Conservation (phyloP, 2,329 filamentous ascomycete species). For the Diaporthe sp. region DNA sequence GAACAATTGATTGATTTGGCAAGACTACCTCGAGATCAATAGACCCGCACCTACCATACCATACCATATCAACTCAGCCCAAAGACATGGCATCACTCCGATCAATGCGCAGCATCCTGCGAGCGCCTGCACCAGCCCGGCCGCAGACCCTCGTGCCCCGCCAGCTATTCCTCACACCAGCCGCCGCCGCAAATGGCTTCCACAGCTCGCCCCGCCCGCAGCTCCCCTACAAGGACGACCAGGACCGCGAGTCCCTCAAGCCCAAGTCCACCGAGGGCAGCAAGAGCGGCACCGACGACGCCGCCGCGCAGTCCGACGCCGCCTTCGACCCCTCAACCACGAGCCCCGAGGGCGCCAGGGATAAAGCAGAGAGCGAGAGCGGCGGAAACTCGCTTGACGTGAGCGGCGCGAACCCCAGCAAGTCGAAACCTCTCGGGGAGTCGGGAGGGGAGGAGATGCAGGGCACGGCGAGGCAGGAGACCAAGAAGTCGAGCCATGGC, state of each 20-base stretch:
- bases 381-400: constrained; percentile 55
- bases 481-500: constrained; percentile 52
- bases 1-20: background rate
- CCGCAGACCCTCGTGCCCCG: constrained; percentile 15
- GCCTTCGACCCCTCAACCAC: constrained; percentile 80
- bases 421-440: constrained; percentile 56
- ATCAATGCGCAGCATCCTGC: constrained; percentile 39
- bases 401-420: constrained; percentile 60
- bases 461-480: constrained; percentile 50
- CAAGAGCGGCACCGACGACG: constrained; percentile 76
- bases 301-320: constrained; percentile 66
- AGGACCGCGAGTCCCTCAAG: constrained; percentile 74
- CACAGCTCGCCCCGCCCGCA: constrained; percentile 50
- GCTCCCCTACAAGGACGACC: constrained; percentile 64
- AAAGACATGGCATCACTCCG: constrained; percentile 33
- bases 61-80: background rate
- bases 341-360: constrained; percentile 72
- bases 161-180: constrained; percentile 23
- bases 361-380: constrained; percentile 54
- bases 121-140: constrained; percentile 37
- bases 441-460: constrained; percentile 52
- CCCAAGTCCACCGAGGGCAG: constrained; percentile 77
- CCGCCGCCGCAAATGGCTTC: constrained; percentile 47
- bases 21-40: background rate
- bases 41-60: background rate